Conservation (phyloP, 1,284 basidiomycete genomes). For the Rhodofomes roseus region DNA sequence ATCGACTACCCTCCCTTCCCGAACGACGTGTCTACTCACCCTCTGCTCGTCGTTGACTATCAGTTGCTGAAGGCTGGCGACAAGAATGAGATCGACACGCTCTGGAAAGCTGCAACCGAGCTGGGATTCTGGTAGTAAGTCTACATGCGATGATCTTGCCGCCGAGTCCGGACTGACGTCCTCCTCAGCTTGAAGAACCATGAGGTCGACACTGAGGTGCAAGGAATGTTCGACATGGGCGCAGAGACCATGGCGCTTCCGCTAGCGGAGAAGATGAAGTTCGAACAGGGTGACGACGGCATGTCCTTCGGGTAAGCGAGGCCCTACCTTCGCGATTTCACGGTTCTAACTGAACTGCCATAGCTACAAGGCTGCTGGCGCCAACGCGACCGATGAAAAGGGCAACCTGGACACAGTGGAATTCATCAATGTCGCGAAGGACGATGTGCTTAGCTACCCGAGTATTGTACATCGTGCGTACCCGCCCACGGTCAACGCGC, state of each 20-base stretch:
- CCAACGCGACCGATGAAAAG: conserved; percentile 31
- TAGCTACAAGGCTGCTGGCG: conserved; percentile 33
- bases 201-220: conserved; percentile 29
- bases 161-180: not conserved
- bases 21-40: conserved; percentile 31
- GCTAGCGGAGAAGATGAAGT: conserved; percentile 34
- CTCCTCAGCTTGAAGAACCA: conserved; percentile 32
- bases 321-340: not conserved
- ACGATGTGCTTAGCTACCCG: conserved; percentile 33
- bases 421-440: conserved; percentile 32
- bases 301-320: conserved; percentile 29
- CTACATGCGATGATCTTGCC: too few species aligned
- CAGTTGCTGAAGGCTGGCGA: conserved; percentile 24
- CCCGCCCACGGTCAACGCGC: conserved; percentile 29
- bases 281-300: conserved; percentile 35
- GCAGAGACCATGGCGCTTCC: conserved; percentile 33
- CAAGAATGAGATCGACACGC: conserved; percentile 23
- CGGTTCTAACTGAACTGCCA: not conserved
- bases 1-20: conserved; percentile 29
- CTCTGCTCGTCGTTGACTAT: conserved; percentile 34
- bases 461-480: conserved; percentile 28
- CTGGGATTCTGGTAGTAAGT: conserved; percentile 34
- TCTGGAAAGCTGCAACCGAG: conserved; percentile 30
- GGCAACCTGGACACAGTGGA: conserved; percentile 32
- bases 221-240: conserved; percentile 36